These are phyloP conservation scores for Metarhizium album DNA, from an alignment of 2,329 filamentous ascomycete genomes.

Conservation along the genomic window DNA sequence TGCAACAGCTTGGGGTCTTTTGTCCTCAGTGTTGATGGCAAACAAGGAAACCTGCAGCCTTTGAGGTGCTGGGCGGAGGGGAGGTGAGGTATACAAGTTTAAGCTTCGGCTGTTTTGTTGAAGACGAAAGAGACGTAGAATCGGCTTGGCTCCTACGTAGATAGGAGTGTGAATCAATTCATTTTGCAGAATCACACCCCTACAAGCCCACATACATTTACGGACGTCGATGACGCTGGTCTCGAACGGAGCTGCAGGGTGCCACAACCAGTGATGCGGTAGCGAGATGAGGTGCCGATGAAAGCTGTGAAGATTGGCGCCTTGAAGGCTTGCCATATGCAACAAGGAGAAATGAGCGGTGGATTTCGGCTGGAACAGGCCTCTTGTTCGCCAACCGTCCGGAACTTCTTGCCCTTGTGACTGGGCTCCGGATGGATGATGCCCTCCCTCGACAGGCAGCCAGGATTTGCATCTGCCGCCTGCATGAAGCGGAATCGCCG, in stretches of 20 bases:
- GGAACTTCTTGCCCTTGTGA: not conserved
- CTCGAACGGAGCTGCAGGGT: not conserved
- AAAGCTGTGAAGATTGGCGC: not conserved
- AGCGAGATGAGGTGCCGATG: slow-evolving; percentile 1
- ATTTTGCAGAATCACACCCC: slow-evolving; percentile 1
- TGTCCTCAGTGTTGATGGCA: not conserved
- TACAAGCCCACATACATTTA: no score
- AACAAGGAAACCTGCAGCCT: not conserved
- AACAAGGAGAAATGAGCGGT: not conserved
- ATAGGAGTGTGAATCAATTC: slow-evolving; percentile 1
- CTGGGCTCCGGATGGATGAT: not conserved
- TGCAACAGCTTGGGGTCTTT: not conserved
- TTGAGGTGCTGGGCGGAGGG: not conserved
- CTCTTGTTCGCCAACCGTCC: not conserved
- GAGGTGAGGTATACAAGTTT: not conserved
- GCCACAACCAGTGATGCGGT: not conserved
- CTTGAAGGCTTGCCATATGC: not conserved
- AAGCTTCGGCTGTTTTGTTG: not conserved
- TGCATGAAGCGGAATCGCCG: not conserved
- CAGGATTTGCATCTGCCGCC: not conserved
- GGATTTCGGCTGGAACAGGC: not conserved
- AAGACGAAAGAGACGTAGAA: not conserved
- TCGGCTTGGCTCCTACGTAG: not conserved
- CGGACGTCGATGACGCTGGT: slow-evolving; percentile 3
- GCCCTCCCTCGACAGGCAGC: not conserved